Conservation (phyloP, 148 eudicot species). For the Silene latifolia region DNA sequence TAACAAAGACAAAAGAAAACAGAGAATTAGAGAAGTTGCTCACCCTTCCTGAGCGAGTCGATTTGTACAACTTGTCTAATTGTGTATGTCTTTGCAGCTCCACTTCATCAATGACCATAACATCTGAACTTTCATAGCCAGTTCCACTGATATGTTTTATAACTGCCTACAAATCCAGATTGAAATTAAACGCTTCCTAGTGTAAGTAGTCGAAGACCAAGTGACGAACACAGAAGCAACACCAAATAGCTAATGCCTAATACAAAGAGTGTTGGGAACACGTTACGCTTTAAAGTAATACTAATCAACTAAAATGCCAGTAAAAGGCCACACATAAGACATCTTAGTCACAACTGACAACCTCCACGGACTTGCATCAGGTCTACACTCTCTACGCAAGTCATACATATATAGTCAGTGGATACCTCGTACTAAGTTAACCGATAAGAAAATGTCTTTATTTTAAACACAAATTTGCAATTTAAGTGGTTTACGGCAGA, state of each 20-base stretch:
- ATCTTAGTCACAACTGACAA: background rate
- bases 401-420: background rate
- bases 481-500: background rate
- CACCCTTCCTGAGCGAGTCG: conserved; percentile 93
- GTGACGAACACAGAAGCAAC: background rate
- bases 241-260: background rate
- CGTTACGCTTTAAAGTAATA: background rate
- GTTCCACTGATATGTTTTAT: conserved; percentile 80
- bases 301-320: background rate
- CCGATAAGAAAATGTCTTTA: background rate
- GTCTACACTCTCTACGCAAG: background rate
- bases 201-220: background rate
- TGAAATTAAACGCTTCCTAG: background rate
- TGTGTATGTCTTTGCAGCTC: conserved; percentile 89
- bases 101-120: conserved; percentile 82
- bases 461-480: background rate
- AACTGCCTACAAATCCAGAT: conserved; percentile 60
- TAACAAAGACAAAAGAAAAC: background rate
- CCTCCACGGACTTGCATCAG: background rate
- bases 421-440: background rate
- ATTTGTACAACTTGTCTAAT: conserved; percentile 75
- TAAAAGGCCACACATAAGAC: background rate
- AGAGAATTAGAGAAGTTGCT: conserved; percentile 5
- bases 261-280: background rate
- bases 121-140: conserved; percentile 85